Percentiles rank a stretch among this genome's conserved stretches.
Evolutionary conservation across 2,329 filamentous ascomycete species (phyloP).

Genomic region (Colletotrichum agaves): DNA sequence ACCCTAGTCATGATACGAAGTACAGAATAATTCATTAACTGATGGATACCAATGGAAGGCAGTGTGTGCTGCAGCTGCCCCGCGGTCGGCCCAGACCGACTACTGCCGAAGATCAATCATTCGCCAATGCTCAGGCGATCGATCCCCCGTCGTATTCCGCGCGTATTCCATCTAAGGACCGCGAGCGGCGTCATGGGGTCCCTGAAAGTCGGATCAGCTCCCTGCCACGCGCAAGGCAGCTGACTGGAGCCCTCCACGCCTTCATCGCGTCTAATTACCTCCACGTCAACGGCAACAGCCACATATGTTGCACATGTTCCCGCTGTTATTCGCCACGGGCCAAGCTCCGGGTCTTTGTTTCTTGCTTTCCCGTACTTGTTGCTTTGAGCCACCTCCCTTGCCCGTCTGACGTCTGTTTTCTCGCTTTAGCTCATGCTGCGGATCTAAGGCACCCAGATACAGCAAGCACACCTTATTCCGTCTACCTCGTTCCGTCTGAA

Average conservation of each 20-base stretch:
- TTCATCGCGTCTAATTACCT: neutral
- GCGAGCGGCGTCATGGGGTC: conserved; percentile 33
- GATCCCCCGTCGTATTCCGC: conserved; percentile 2
- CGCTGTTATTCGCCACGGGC: neutral
- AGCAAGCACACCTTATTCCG: neutral
- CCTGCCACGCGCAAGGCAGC: conserved; percentile 8
- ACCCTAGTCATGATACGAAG: too few species aligned
- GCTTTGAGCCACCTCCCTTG: neutral
- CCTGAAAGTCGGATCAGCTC: conserved; percentile 14
- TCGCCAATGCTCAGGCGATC: neutral
- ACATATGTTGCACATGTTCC: neutral
- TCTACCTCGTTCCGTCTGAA: neutral
- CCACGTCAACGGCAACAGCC: neutral
- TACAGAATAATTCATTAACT: too few species aligned
- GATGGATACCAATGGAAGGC: neutral
- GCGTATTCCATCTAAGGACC: conserved; percentile 16
- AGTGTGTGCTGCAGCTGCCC: conserved; percentile 3
- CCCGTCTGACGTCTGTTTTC: neutral
- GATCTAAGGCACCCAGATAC: neutral
- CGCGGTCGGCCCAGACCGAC: conserved; percentile 19
- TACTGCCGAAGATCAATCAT: neutral
- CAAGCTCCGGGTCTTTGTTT: neutral
- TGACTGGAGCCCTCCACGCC: conserved; percentile 23
- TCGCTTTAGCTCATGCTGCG: neutral
- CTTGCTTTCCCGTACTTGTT: neutral